Evolutionary conservation across 2,329 filamentous ascomycete species (phyloP), one percentile per base, ranked within the genome.

Genomic region (Colletotrichum horii): DNA sequence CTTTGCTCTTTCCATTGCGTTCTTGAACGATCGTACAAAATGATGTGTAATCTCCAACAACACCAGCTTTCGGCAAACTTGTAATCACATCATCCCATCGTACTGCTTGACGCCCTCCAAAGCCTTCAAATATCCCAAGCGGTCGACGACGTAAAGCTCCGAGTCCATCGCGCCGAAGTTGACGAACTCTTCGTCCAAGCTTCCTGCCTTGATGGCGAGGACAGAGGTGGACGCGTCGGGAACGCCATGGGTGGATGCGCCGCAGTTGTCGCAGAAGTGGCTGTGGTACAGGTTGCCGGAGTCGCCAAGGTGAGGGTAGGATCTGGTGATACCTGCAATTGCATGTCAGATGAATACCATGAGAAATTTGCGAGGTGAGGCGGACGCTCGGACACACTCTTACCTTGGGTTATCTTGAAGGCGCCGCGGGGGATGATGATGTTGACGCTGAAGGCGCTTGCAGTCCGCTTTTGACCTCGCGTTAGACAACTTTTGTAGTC

Each of bases 391-490:
- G 38, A 6, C 38, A 43, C 36, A 43, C 38, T n/a, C 38, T 64
- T 56, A 58, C 55, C 55, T 19, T 22, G 55, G n/a, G 14, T 58
- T 26, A 58, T 28, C n/a, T 28, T 58, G 24, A 58, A 58, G 55
- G 55, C 55, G 2, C 2, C 2, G 15, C 24, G 55, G 55, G 26
- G 15, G 55, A 58, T 28, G 55, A 58, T 58, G 26, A 58, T 3
- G 55, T 58, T 58, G 24, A 58, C 55, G 15, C 55, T 28, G 55
- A 58, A 58, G 15, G 55, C 55, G 9, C 55, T 58, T 28, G 55
- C 26, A 26, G 55, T 58, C 9, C 55, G 22, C 55, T 28, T 24
- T 58, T 58, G 55, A 58, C 55, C 0, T 8, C 14, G 8, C 28
- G 14, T 58, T 0, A 58, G 55, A 11, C 26, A 48, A 26, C 4